phyloP scores from a whole-genome alignment of 169 alveolate species.

The Eimeria sp. region DNA sequence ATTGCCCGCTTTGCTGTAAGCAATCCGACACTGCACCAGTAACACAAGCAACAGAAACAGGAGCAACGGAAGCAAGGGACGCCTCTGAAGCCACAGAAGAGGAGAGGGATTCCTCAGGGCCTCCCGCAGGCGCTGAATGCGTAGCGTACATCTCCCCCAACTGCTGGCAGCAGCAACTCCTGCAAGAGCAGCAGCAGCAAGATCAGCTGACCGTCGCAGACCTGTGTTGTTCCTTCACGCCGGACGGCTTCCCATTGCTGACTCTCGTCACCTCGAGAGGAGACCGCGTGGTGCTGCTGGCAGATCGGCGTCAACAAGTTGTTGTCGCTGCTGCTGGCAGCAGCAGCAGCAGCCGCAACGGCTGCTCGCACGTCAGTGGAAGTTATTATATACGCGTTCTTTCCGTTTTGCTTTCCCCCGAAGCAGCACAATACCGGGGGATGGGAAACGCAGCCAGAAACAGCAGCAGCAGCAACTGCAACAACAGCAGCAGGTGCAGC shows the following conservation, averaged over 20 bases:
- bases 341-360: conserved; percentile 28
- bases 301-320: not conserved
- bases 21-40: not conserved
- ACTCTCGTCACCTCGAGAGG: conserved; percentile 41
- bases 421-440: conserved; percentile 10
- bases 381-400: not conserved
- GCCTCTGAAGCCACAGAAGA: not conserved
- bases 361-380: not conserved
- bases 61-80: not conserved
- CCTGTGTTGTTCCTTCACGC: conserved; percentile 43
- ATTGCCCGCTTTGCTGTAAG: conserved; percentile 17
- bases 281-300: conserved; percentile 51
- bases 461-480: conserved; percentile 34
- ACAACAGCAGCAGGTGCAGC: conserved; percentile 5
- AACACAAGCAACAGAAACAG: not conserved
- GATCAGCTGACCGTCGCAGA: conserved; percentile 32
- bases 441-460: not conserved
- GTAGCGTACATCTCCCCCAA: conserved; percentile 37
- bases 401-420: conserved; percentile 38
- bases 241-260: conserved; percentile 29
- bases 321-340: conserved; percentile 19
- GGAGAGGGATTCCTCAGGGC: not conserved
- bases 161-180: conserved; percentile 41
- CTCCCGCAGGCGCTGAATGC: conserved; percentile 21
- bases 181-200: conserved; percentile 22